Percentiles rank a stretch among this genome's conserved stretches.
These are phyloP conservation scores for Dictyostelium capitatum DNA, from an alignment of 78 protist genomes.

Conservation along the genomic window DNA sequence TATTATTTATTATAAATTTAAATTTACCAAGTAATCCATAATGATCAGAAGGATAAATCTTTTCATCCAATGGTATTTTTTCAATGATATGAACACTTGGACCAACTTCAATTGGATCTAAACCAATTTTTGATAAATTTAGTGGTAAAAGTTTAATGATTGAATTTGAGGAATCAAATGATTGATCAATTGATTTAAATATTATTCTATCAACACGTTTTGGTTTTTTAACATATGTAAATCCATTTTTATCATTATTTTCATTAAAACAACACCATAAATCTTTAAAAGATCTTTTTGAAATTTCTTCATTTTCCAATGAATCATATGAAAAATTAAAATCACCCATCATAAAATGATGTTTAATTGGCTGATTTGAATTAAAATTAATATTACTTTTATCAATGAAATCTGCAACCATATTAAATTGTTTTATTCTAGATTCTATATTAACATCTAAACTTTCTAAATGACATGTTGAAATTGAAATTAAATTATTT, in stretches of 20 bases:
- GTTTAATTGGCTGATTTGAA: background rate
- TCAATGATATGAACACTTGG: background rate
- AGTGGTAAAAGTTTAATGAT: background rate
- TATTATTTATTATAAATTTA: background rate
- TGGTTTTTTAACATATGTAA: slow-evolving; percentile 35
- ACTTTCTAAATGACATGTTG: slow-evolving; percentile 69
- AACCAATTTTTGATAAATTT: slow-evolving; percentile 2
- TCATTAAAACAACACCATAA: slow-evolving; percentile 23
- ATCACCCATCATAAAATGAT: slow-evolving; percentile 54
- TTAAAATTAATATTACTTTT: background rate
- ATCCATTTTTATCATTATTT: background rate
- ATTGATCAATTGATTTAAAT: slow-evolving; percentile 14
- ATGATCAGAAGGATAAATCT: slow-evolving; percentile 65
- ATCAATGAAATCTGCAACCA: background rate
- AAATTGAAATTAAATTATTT: slow-evolving; percentile 23
- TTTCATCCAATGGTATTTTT: slow-evolving; percentile 21
- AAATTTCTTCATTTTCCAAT: slow-evolving; percentile 22
- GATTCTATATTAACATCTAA: slow-evolving; percentile 1
- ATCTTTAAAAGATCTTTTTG: slow-evolving; percentile 10
- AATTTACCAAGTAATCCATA: slow-evolving; percentile 38
- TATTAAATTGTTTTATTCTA: slow-evolving; percentile 48
- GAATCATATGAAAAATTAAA: slow-evolving; percentile 45
- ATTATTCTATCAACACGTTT: slow-evolving; percentile 32
- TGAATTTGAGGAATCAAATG: background rate
- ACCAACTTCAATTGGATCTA: slow-evolving; percentile 22